Percentiles rank a stretch among this genome's conserved stretches.
phyloP scores from a whole-genome alignment of 2,329 filamentous ascomycete species.

The Colletotrichum acutatum region DNA sequence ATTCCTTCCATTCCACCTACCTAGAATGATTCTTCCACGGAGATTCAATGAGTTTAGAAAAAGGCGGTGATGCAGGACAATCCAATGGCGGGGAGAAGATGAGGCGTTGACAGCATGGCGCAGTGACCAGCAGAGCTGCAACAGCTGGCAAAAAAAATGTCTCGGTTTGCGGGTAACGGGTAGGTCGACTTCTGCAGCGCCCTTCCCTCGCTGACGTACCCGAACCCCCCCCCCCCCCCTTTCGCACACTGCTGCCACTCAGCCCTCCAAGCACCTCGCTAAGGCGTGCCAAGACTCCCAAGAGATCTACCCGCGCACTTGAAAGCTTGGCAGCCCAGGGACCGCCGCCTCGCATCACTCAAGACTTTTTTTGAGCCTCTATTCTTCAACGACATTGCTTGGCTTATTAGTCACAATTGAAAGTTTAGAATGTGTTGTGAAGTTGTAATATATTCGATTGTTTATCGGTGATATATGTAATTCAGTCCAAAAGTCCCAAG shows the following conservation, averaged over 20 bases:
- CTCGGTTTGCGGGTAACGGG: background rate
- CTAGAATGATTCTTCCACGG: background rate
- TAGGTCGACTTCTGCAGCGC: background rate
- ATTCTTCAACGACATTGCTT: background rate
- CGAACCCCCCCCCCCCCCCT: too few species aligned
- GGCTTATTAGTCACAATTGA: background rate
- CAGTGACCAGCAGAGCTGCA: background rate
- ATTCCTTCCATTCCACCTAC: too few species aligned
- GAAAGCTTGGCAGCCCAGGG: slow-evolving; percentile 21
- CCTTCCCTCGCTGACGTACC: background rate
- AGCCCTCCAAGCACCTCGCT: background rate
- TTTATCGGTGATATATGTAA: background rate
- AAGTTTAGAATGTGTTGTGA: accelerated
- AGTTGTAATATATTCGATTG: background rate
- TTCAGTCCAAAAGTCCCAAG: background rate
- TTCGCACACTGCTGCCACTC: background rate
- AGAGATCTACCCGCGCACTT: slow-evolving; percentile 28
- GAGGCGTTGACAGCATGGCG: background rate
- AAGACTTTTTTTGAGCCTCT: background rate
- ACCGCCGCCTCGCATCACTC: background rate
- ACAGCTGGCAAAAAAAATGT: background rate
- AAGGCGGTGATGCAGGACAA: background rate
- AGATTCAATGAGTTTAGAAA: background rate
- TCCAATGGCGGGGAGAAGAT: too few species aligned
- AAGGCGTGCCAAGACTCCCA: slow-evolving; percentile 27